Evolutionary conservation across 140 eudicot species (phyloP).

Genomic region (Senecio squalidus): DNA sequence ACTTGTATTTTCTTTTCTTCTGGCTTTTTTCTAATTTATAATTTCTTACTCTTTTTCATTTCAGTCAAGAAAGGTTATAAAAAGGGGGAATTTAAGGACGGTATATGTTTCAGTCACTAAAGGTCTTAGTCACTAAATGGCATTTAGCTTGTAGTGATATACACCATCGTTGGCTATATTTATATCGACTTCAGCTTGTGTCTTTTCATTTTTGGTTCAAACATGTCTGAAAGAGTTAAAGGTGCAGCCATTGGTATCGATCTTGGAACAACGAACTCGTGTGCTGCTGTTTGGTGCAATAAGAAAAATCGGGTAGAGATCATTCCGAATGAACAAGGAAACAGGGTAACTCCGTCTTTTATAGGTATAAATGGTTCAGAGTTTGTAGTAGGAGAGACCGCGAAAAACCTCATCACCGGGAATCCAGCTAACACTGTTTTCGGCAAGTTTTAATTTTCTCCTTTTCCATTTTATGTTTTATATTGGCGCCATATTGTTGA

Average conservation of each 20-base stretch:
- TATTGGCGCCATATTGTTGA: neutral
- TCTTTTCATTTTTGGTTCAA: neutral
- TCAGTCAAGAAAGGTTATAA: too few relatives aligned
- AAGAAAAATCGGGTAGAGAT: neutral
- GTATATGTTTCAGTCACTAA: too few relatives aligned
- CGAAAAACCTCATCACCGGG: neutral
- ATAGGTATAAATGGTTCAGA: neutral
- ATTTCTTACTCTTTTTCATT: too few relatives aligned
- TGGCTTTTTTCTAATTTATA: too few relatives aligned
- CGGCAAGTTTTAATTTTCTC: neutral
- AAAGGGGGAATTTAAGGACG: too few relatives aligned
- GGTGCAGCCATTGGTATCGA: conserved; percentile 1
- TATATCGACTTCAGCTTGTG: too few relatives aligned
- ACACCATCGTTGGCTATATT: too few relatives aligned
- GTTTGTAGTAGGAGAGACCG: neutral
- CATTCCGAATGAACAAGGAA: neutral
- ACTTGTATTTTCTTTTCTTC: too few relatives aligned
- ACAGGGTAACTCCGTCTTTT: neutral
- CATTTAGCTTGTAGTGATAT: too few relatives aligned
- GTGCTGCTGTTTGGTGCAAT: neutral
- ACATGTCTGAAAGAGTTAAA: neutral
- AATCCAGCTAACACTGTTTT: neutral
- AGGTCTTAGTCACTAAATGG: too few relatives aligned
- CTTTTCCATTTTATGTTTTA: neutral
- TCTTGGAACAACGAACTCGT: neutral